A percentile compares a stretch with the other conserved stretches of the same genome.
These are phyloP conservation scores for Cadophora sp. DNA, from an alignment of 2,329 filamentous ascomycete species.

Conservation along the genomic window DNA sequence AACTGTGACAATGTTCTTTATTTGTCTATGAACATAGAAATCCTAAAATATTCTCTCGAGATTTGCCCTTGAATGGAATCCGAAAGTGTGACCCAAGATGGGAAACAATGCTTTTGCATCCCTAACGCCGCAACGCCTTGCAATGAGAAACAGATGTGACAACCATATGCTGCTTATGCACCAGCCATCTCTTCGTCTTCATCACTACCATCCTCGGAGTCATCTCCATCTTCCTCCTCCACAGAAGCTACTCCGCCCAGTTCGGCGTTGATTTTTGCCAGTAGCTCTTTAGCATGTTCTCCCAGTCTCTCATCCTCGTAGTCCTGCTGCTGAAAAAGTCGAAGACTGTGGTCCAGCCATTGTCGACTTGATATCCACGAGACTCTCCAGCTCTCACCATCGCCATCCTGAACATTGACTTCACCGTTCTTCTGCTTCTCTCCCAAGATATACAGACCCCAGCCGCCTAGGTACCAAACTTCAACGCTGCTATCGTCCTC, in stretches of 20 bases:
- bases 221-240: constrained; percentile 56
- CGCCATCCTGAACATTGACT: constrained; percentile 46
- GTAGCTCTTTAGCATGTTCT: constrained; percentile 76
- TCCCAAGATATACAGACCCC: constrained; percentile 83
- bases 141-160: background rate
- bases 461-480: constrained; percentile 95
- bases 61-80: background rate
- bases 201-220: constrained; percentile 60
- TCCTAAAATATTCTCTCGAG: background rate
- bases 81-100: background rate
- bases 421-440: constrained; percentile 64
- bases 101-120: background rate
- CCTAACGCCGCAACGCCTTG: constrained; percentile 16
- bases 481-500: constrained; percentile 97
- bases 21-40: constrained; percentile 6
- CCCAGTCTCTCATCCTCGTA: constrained; percentile 85
- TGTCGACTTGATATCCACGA: constrained; percentile 77
- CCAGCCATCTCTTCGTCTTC: constrained; percentile 60
- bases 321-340: constrained; percentile 77
- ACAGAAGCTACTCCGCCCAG: constrained; percentile 67
- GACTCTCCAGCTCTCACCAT: constrained; percentile 52
- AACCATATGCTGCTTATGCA: constrained; percentile 43
- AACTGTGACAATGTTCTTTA: constrained; percentile 3
- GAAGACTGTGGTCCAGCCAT: constrained; percentile 83
- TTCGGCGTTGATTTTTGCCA: constrained; percentile 67